phyloP scores from a whole-genome alignment of 140 eudicot species.

The Oenanthe javanica region DNA sequence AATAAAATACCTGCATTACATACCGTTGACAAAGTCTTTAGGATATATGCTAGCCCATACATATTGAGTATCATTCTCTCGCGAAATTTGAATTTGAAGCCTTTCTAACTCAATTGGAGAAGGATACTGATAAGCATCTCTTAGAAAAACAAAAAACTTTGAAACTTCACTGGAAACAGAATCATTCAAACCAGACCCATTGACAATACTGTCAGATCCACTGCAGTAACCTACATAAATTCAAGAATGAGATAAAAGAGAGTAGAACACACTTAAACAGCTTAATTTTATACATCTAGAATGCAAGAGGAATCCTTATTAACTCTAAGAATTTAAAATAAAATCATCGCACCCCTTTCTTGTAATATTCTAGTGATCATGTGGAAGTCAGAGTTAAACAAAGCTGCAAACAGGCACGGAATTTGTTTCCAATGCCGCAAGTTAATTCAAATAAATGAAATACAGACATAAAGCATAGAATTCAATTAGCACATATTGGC shows the following conservation, averaged over 20 bases:
- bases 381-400: background rate
- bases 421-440: background rate
- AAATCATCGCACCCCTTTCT: background rate
- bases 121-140: slow-evolving; percentile 78
- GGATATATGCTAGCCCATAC: slow-evolving; percentile 37
- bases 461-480: no score
- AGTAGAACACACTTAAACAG: background rate
- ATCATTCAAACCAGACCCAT: slow-evolving; percentile 66
- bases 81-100: slow-evolving; percentile 51
- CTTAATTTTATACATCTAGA: background rate
- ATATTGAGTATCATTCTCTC: slow-evolving; percentile 22
- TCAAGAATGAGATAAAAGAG: background rate
- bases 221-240: slow-evolving; percentile 61
- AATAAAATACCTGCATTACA: background rate
- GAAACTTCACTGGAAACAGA: slow-evolving; percentile 57
- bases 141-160: slow-evolving; percentile 42
- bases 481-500: background rate
- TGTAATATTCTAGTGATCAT: background rate
- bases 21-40: slow-evolving; percentile 43
- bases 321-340: background rate
- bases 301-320: background rate
- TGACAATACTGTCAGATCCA: slow-evolving; percentile 46
- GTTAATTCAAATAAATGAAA: background rate
- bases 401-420: background rate
- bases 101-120: slow-evolving; percentile 53